A percentile compares a stretch with the other conserved stretches of the same genome.
phyloP scores from a whole-genome alignment of 208 protist species.

The Angomonas ambiguus region DNA sequence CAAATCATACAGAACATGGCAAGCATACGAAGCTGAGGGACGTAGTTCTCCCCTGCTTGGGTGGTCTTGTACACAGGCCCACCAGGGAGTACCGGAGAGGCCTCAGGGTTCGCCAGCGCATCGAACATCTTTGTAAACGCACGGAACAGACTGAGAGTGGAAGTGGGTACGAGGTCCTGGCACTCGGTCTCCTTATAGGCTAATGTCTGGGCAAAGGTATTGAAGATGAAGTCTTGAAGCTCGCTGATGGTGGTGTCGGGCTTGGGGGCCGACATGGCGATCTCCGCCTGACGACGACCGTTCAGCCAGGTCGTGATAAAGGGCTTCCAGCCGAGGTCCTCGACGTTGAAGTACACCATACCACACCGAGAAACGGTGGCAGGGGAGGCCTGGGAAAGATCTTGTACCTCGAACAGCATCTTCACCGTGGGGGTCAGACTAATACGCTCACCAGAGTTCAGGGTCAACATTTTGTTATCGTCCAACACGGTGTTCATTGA shows the following conservation, averaged over 20 bases:
- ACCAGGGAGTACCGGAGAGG: slow-evolving; percentile 61
- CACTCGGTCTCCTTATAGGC: slow-evolving; percentile 80
- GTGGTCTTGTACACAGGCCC: slow-evolving; percentile 62
- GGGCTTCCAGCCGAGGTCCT: slow-evolving; percentile 94
- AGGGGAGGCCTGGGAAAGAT: slow-evolving; percentile 97
- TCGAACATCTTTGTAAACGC: slow-evolving; percentile 96
- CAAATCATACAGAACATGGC: slow-evolving; percentile 96
- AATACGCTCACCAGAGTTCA: slow-evolving; percentile 98
- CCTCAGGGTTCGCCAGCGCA: slow-evolving; percentile 87
- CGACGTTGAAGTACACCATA: slow-evolving; percentile 97
- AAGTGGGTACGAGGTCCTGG: slow-evolving; percentile 88
- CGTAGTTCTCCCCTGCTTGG: slow-evolving; percentile 86
- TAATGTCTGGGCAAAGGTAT: slow-evolving; percentile 75
- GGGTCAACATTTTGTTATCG: slow-evolving; percentile 99
- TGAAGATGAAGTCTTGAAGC: slow-evolving; percentile 82
- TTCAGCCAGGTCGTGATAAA: slow-evolving; percentile 94
- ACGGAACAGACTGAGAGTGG: slow-evolving; percentile 83
- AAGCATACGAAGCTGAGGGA: slow-evolving; percentile 91
- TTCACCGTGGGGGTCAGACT: slow-evolving; percentile 93
- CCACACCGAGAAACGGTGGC: slow-evolving; percentile 98
- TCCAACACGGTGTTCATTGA: slow-evolving; percentile 99
- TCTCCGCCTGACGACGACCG: slow-evolving; percentile 76
- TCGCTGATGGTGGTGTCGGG: slow-evolving; percentile 85
- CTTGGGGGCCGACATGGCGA: slow-evolving; percentile 85
- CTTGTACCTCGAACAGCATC: slow-evolving; percentile 98